These are phyloP conservation scores for Erythrobasidium hasegawianum DNA, from an alignment of 1,284 basidiomycete genomes.

Conservation along the genomic window DNA sequence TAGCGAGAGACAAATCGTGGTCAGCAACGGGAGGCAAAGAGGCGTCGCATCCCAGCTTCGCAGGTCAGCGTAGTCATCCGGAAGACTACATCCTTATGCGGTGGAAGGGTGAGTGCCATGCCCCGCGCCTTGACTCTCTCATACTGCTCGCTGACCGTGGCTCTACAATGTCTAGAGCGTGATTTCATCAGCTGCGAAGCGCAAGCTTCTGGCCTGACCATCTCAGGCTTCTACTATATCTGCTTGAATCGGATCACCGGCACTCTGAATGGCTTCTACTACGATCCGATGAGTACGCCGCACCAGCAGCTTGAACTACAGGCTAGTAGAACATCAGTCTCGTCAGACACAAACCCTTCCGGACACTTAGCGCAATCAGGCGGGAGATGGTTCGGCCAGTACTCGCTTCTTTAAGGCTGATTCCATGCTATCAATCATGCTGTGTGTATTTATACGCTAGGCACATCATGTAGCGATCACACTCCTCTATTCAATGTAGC, in stretches of 20 bases:
- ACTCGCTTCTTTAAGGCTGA: background rate
- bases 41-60: background rate
- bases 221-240: constrained; percentile 33
- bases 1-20: constrained; percentile 27
- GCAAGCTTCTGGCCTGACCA: constrained; percentile 21
- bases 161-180: constrained; percentile 10
- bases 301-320: constrained; percentile 25
- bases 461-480: no score
- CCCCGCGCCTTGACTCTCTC: background rate
- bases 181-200: constrained; percentile 33
- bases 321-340: constrained; percentile 7
- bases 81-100: constrained; percentile 33
- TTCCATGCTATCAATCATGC: no score
- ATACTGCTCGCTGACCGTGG: background rate
- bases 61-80: background rate
- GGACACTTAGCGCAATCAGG: background rate
- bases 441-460: no score
- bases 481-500: no score
- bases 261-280: constrained; percentile 23
- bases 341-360: background rate
- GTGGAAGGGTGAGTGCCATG: constrained; percentile 35
- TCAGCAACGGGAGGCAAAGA: background rate
- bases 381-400: constrained; percentile 26
- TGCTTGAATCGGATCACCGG: constrained; percentile 30
- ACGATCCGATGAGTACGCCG: constrained; percentile 28